Conservation (phyloP, 1,284 basidiomycete species). For the Marasmius oreades region DNA sequence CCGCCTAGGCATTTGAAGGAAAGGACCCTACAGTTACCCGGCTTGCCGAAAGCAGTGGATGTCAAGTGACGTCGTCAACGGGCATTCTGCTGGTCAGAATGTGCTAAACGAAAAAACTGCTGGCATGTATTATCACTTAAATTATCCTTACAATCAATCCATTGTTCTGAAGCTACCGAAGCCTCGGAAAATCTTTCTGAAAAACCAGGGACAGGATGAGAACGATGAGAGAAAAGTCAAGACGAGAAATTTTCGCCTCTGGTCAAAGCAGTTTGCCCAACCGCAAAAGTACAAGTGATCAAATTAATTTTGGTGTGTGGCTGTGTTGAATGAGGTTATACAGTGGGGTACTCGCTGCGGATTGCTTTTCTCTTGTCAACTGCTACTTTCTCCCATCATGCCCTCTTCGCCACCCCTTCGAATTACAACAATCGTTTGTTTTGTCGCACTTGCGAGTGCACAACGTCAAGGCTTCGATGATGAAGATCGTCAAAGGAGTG, state of each 20-base stretch:
- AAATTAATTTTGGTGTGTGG: too few relatives aligned
- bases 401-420: background rate
- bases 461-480: background rate
- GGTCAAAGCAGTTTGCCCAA: too few relatives aligned
- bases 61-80: background rate
- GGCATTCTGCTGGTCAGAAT: background rate
- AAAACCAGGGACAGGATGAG: too few relatives aligned
- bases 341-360: background rate
- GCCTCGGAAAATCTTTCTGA: too few relatives aligned
- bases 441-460: background rate
- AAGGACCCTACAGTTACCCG: background rate
- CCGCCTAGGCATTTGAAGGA: background rate
- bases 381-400: background rate
- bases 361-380: background rate
- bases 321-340: too few relatives aligned
- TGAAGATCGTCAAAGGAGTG: background rate
- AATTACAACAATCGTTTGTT: background rate
- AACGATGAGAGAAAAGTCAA: too few relatives aligned
- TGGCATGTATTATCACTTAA: background rate
- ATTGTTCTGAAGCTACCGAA: too few relatives aligned
- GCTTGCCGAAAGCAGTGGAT: background rate
- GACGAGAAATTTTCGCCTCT: too few relatives aligned
- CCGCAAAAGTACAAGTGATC: too few relatives aligned
- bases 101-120: background rate
- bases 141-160: background rate